These are phyloP conservation scores for Parafenestella ontariensis DNA, from an alignment of 2,329 filamentous ascomycete species.

Conservation along the genomic window DNA sequence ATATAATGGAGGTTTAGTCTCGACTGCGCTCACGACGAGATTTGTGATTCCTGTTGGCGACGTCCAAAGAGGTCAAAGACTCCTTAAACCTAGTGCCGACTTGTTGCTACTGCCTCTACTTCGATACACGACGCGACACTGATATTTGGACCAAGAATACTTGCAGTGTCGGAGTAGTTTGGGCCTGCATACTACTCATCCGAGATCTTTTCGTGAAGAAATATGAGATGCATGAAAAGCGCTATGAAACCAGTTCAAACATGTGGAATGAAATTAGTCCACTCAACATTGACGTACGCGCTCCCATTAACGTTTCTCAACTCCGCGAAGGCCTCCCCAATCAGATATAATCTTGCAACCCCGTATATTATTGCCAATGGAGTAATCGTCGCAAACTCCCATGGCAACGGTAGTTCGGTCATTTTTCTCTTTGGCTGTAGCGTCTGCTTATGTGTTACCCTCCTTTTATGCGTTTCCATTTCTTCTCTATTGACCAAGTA, in stretches of 20 bases:
- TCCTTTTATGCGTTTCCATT: background rate
- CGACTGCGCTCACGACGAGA: no score
- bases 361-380: conserved; percentile 27
- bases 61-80: no score
- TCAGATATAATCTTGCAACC: conserved; percentile 21
- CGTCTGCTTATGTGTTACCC: conserved; percentile 9
- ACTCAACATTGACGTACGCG: conserved; percentile 29
- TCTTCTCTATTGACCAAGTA: conserved; percentile 2
- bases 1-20: no score
- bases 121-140: no score
- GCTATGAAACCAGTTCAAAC: background rate
- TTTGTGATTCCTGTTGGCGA: no score
- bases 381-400: conserved; percentile 24
- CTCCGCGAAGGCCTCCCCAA: conserved; percentile 26
- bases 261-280: conserved; percentile 26
- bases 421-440: conserved; percentile 17
- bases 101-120: no score
- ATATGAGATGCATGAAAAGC: no score
- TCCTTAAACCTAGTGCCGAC: no score
- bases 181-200: no score
- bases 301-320: conserved; percentile 17
- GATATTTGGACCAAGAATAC: no score
- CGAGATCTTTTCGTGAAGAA: no score
- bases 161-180: no score
- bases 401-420: conserved; percentile 19